Evolutionary conservation across 2,329 filamentous ascomycete species (phyloP).

Genomic region (Ilyonectria sp.): DNA sequence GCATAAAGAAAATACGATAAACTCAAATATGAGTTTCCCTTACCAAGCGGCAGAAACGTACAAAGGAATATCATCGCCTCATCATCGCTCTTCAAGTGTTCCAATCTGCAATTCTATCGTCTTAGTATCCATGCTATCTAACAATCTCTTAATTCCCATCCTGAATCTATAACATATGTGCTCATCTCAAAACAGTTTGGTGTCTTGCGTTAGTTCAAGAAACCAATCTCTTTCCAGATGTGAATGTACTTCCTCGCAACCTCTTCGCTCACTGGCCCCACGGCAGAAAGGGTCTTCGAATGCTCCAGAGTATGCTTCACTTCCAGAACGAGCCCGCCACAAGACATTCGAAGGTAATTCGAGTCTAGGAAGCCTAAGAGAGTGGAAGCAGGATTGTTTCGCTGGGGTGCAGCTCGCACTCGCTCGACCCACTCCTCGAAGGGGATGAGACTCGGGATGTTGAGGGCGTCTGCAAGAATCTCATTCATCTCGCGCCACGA

Average conservation of each 20-base stretch:
- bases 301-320: constrained; percentile 19
- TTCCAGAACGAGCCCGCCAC: constrained; percentile 16
- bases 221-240: constrained; percentile 44
- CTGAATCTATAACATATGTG: too few species aligned
- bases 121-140: too few species aligned
- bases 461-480: constrained; percentile 15
- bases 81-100: too few species aligned
- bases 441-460: constrained; percentile 14
- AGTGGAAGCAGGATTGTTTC: constrained; percentile 17
- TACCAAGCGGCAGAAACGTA: too few species aligned
- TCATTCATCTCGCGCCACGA: constrained; percentile 22
- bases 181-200: background rate
- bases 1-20: too few species aligned
- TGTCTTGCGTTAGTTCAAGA: constrained; percentile 29
- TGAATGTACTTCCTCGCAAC: constrained; percentile 43
- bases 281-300: constrained; percentile 10
- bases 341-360: constrained; percentile 26
- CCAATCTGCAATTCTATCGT: too few species aligned
- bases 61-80: too few species aligned
- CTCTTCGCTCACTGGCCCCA: constrained; percentile 32
- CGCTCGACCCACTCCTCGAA: constrained; percentile 22
- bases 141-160: too few species aligned
- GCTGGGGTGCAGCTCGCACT: constrained; percentile 5
- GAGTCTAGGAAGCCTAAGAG: constrained; percentile 18
- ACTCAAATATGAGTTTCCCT: too few species aligned